These are phyloP conservation scores for Nymphaea thermarum DNA, from an alignment of 164 flowering plant genomes.

Conservation along the genomic window DNA sequence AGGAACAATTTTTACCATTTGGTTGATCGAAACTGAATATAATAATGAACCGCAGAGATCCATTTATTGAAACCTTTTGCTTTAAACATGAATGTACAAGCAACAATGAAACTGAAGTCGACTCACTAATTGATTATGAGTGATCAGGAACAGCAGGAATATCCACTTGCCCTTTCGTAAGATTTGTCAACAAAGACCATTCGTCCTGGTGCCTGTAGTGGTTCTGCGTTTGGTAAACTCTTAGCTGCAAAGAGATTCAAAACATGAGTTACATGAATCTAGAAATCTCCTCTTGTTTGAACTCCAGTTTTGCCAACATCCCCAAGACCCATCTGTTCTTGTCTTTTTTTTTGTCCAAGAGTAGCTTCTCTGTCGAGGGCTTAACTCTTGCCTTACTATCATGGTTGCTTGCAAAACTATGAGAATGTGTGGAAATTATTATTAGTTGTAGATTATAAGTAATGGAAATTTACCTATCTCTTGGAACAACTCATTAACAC, in stretches of 20 bases:
- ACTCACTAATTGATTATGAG: neutral
- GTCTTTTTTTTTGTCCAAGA: no score
- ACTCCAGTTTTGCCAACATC: no score
- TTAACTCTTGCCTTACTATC: no score
- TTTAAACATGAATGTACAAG: no score
- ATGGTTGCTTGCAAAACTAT: neutral
- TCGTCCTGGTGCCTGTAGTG: neutral
- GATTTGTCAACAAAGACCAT: neutral
- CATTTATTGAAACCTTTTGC: no score
- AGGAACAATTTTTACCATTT: no score
- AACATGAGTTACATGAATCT: no score
- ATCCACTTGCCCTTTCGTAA: neutral
- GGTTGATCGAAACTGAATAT: no score
- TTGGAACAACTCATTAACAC: constrained; percentile 2
- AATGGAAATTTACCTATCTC: constrained; percentile 1
- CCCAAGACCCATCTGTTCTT: no score
- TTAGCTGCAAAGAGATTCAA: neutral
- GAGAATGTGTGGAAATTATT: neutral
- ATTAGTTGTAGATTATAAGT: neutral
- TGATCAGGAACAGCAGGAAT: neutral
- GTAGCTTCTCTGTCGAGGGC: no score
- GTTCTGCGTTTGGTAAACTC: neutral
- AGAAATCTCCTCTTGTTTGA: no score
- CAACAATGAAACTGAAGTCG: neutral
- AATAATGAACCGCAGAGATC: no score